Base-by-base conservation (phyloP, 2,329 filamentous ascomycete genomes). In the Fusarium euwallaceae region DNA sequence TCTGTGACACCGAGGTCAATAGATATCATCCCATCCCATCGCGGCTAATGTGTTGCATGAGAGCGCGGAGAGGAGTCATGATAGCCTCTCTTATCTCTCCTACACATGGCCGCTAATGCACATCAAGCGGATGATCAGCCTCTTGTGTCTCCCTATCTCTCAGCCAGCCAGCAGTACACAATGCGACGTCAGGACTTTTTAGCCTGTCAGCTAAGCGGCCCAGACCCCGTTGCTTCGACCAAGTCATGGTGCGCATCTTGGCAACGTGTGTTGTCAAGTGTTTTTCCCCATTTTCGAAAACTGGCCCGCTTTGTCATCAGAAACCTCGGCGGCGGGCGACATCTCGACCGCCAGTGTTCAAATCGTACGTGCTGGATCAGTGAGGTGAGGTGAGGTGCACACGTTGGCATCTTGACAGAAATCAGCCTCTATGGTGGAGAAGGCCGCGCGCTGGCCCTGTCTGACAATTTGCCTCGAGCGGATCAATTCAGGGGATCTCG, bases 381-480 rank as follows among this genome's bases (percentile, higher is more conserved):
- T 29, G 24, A n/a, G 24, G 45, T 51, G 24, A 51, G 32, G 48
- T 66, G 59, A 61, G 27, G 65, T 66, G 68, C 67, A 61, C 63
- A 66, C 58, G 32, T 34, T 78, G 70, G 74, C 65, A 69, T 70
- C 61, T 64, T 67, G 58, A 67, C 70, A 75, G 55, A 72, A 73
- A 74, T 63, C 56, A 70, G 65, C 61, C 76, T 78, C 73, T 61
- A 58, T 55, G 76, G 76, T 78, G 76, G 76, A 69, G 29, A 45
- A 27, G 32, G 37, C 64, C 62, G 51, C 43, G 68, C 66, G 24
- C 24, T 74, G 68, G 70, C 70, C 71, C 61, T 69, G 71, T 64
- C 67, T 78, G 70, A 78, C 75, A 78, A 78, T 78, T 78, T 78
- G 66, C 72, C 69, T 65, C 64, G 68, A 70, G 66, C 64, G 67